Evolutionary conservation across 2,329 filamentous ascomycete species (phyloP), one percentile per base, ranked within the genome.

Genomic region (Ophiostoma novo-ulmi): DNA sequence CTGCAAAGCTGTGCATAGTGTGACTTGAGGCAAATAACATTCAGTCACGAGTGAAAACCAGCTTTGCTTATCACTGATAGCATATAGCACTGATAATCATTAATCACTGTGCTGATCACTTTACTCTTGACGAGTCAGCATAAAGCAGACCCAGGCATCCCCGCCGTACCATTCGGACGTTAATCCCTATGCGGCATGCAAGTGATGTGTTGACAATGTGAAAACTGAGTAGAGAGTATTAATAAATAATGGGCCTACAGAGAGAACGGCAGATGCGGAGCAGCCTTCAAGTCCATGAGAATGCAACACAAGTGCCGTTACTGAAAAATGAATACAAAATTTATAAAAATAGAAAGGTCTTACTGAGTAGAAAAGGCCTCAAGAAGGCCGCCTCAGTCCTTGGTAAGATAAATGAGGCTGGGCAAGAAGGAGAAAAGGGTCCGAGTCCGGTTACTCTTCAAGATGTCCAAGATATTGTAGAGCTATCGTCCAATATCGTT

Each of bases 111-210:
- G 52, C 52, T 31, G 58, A 63, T 63, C 58, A 63, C 58, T 35
- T 17, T 11, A 6, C n/a, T 39, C 1, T 3, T 7, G n/a, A 26
- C n/a, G n/a, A 55, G 52, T 55, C 52, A 52, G 44, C 48, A 55
- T 20, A 22, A 11, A 31, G 26, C 22, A 63, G 58, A n/a, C 13
- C 44, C 11, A 63, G 5, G 2, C 8, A 17, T 58, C 52, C 52
- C 52, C 52, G 52, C 52, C n/a, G 52, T 63, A 17, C 26, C 26
- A 63, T 63, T 63, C 58, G 58, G 58, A 35, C 58, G 26, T 63
- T 36, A 63, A 63, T 35, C 58, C 58, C 13, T 17, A 63, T 63
- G 58, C 58, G 58, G 58, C 2, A 63, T 63, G 58, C 58, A 35
- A 63, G 58, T 63, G 58, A 35, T 63, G 58, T 26, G 58, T 63